phyloP scores from a whole-genome alignment of 176 grass and related monocot genomes.

The Aechmea fasciata region DNA sequence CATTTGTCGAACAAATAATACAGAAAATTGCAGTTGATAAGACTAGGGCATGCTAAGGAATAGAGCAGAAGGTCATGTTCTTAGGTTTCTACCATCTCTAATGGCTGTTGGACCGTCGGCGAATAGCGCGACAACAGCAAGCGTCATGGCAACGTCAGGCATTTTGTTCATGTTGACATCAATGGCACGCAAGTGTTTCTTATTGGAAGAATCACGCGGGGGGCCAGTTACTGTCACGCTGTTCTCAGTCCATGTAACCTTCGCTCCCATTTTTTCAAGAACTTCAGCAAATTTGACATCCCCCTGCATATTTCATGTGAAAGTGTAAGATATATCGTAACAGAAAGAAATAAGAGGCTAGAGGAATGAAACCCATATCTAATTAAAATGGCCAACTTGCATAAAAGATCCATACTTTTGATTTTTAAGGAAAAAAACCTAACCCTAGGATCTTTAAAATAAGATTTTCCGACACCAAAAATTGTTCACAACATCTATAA shows the following conservation, averaged over 20 bases:
- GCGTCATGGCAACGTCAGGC: constrained; percentile 98
- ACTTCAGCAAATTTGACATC: constrained; percentile 99
- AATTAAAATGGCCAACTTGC: no score
- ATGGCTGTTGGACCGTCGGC: constrained; percentile 92
- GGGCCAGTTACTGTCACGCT: constrained; percentile 88
- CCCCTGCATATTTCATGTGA: constrained; percentile 38
- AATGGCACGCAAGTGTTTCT: constrained; percentile 67
- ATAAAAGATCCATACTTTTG: no score
- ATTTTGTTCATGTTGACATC: constrained; percentile 99
- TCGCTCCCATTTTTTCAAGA: constrained; percentile 95
- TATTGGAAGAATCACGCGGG: constrained; percentile 47
- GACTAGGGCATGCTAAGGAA: no score
- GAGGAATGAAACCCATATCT: background rate
- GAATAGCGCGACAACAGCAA: constrained; percentile 90
- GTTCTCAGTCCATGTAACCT: constrained; percentile 91
- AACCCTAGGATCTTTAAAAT: no score
- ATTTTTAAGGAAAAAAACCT: no score
- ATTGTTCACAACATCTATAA: background rate
- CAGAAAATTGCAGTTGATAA: background rate
- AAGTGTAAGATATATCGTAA: no score
- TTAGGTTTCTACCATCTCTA: constrained; percentile 66
- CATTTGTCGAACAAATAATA: background rate
- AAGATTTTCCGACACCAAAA: no score
- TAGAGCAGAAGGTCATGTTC: background rate
- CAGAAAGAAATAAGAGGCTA: background rate